Evolutionary conservation across 768 basidiomycete species (phyloP), one percentile per base, ranked within the genome.

Genomic region (Coprinopsis cinerea): DNA sequence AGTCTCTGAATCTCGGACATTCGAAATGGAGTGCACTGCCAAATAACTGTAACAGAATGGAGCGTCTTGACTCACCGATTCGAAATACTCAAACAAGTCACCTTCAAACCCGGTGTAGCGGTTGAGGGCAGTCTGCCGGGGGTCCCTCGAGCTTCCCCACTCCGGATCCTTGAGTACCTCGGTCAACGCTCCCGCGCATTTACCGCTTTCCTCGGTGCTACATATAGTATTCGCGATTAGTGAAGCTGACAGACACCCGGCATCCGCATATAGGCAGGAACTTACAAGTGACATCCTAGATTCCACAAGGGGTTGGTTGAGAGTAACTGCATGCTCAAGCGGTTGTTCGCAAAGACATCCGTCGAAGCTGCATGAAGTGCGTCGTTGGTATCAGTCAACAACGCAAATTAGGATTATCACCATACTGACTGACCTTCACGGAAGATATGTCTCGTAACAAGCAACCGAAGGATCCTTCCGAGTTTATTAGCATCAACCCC

Each of bases 331-430:
- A 63, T 48, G 40, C 64, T 67, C 15, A 73, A 58, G 2, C 69
- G 62, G 48, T 70, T 71, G 52, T 72, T 70, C 14, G 67, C 60
- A 47, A 68, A 72, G 1, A 67, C 65, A 42, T 68, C 60, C 3
- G 59, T 58, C 32, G 55, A 50, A 4, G 69, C 69, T 71, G 26
- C 15, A 4, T 26, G n/a, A 10, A n/a, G n/a, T 43, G 22, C n/a
- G n/a, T n/a, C n/a, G n/a, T n/a, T n/a, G n/a, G n/a, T n/a, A n/a
- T n/a, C n/a, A n/a, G n/a, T n/a, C n/a, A n/a, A n/a, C n/a, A n/a
- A 48, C 37, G 10, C 20, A 37, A 43, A 6, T 24, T 27, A 27
- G 25, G 11, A 10, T 32, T 6, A 17, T 4, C 14, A 32, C 4
- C 7, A 23, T 45, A 32, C 4, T 22, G 37, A 49, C 53, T 11